Evolutionary conservation across 2,329 filamentous ascomycete species (phyloP).

Genomic region (Sphaerulina vaccinii): DNA sequence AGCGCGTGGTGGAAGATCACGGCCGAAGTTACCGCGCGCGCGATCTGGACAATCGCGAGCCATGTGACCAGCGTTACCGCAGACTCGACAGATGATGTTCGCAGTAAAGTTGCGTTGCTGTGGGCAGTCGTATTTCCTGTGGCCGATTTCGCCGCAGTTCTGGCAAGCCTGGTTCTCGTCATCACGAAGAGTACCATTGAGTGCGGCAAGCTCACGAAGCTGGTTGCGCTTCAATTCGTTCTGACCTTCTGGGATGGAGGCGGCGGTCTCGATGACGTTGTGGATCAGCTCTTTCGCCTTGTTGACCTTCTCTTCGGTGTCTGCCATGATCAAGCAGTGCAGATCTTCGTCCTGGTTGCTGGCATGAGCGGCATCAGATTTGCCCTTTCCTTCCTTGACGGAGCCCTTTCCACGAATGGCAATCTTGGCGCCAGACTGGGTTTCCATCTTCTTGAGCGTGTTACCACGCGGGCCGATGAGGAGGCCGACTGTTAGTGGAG

Average conservation of each 20-base stretch:
- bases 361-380: conserved; percentile 96
- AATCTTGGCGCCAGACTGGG: conserved; percentile 96
- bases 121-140: conserved; percentile 97
- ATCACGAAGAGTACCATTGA: conserved; percentile 98
- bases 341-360: conserved; percentile 99
- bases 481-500: conserved; percentile 91
- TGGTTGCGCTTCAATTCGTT: conserved; percentile 99
- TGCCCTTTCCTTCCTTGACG: conserved; percentile 98
- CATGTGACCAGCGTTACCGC: conserved; percentile 97
- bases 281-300: conserved; percentile 98
- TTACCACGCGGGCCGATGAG: conserved; percentile 99
- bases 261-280: conserved; percentile 97
- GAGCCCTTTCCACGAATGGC: conserved; percentile 99
- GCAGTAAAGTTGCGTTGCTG: conserved; percentile 98
- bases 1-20: conserved; percentile 62
- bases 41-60: conserved; percentile 95
- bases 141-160: conserved; percentile 97
- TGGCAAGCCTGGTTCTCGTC: conserved; percentile 99
- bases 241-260: conserved; percentile 96
- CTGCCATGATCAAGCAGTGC: conserved; percentile 98
- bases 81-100: conserved; percentile 97
- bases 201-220: conserved; percentile 91
- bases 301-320: conserved; percentile 98
- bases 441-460: conserved; percentile 99
- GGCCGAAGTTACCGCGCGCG: conserved; percentile 86